Percentiles rank a stretch among this genome's conserved stretches.
Conservation (phyloP, 208 protist species). For the Herpetomonas samuelpessoai region DNA sequence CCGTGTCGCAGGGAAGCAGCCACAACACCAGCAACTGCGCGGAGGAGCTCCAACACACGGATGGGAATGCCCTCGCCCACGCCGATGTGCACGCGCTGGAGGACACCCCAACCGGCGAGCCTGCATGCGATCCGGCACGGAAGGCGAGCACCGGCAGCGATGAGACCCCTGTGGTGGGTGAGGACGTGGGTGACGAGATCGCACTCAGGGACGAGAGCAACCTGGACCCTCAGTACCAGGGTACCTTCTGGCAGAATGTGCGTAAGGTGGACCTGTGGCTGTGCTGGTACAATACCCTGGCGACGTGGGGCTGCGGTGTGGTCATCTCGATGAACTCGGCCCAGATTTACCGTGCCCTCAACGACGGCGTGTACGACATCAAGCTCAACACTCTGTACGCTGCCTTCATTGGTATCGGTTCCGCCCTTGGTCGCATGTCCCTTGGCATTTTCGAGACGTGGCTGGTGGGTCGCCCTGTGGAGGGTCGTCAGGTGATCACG, state of each 20-base stretch:
- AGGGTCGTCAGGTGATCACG: conserved; percentile 32
- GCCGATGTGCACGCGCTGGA: conserved; percentile 14
- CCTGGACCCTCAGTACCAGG: conserved; percentile 52
- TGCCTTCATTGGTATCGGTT: conserved; percentile 57
- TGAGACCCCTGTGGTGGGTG: neutral
- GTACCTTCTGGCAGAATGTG: conserved; percentile 48
- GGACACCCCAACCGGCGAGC: conserved; percentile 3
- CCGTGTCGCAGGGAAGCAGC: neutral
- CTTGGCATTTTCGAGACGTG: conserved; percentile 49
- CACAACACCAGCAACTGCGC: neutral
- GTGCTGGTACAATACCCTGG: conserved; percentile 51
- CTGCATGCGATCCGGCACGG: conserved; percentile 1
- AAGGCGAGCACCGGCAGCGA: neutral
- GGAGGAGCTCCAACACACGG: neutral
- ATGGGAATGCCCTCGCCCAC: conserved; percentile 10
- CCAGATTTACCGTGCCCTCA: conserved; percentile 55
- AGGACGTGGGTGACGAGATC: neutral
- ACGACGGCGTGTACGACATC: conserved; percentile 24
- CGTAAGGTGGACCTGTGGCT: conserved; percentile 45
- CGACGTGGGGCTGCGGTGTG: conserved; percentile 59
- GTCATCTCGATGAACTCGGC: conserved; percentile 67
- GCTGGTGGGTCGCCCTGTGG: conserved; percentile 21
- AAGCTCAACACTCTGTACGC: conserved; percentile 46
- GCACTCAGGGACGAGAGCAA: neutral
- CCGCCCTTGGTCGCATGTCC: conserved; percentile 52